Evolutionary conservation across 257 asterid genomes (phyloP).

Genomic region (Parsonsia alboflavescens): DNA sequence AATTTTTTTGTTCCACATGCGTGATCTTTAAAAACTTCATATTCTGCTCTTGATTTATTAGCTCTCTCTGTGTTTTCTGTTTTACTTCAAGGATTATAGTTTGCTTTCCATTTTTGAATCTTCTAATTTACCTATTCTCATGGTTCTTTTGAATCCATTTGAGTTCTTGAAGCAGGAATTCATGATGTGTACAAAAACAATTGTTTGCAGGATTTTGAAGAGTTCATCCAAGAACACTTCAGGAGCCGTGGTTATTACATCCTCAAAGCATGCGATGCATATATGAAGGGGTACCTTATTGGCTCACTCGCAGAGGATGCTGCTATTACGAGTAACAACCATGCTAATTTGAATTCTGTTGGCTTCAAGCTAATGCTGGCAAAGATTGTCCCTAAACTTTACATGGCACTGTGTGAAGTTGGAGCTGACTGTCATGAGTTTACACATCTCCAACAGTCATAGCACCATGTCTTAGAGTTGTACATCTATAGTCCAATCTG

Average conservation of each 20-base stretch:
- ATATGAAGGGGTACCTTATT: conserved; percentile 83
- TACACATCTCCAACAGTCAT: conserved; percentile 43
- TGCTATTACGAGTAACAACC: conserved; percentile 28
- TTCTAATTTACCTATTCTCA: neutral
- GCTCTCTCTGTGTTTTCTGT: neutral
- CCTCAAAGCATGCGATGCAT: conserved; percentile 92
- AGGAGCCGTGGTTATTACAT: conserved; percentile 75
- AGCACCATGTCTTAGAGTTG: conserved; percentile 23
- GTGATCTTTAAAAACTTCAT: neutral
- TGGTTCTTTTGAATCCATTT: neutral
- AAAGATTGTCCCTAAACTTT: conserved; percentile 75
- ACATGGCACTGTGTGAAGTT: conserved; percentile 44
- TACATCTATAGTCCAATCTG: conserved; percentile 16
- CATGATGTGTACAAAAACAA: neutral
- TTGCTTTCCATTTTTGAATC: neutral
- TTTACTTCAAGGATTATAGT: neutral
- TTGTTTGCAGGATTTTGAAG: conserved; percentile 77
- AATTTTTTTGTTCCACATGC: neutral
- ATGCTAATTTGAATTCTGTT: conserved; percentile 58
- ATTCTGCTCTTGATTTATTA: neutral
- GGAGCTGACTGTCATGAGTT: conserved; percentile 80
- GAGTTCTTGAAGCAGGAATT: neutral
- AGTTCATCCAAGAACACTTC: conserved; percentile 70
- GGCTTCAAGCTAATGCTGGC: conserved; percentile 95
- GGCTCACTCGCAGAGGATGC: conserved; percentile 82